These are phyloP conservation scores for Exophiala aquamarina DNA, from an alignment of 2,329 filamentous ascomycete species.

Conservation along the genomic window DNA sequence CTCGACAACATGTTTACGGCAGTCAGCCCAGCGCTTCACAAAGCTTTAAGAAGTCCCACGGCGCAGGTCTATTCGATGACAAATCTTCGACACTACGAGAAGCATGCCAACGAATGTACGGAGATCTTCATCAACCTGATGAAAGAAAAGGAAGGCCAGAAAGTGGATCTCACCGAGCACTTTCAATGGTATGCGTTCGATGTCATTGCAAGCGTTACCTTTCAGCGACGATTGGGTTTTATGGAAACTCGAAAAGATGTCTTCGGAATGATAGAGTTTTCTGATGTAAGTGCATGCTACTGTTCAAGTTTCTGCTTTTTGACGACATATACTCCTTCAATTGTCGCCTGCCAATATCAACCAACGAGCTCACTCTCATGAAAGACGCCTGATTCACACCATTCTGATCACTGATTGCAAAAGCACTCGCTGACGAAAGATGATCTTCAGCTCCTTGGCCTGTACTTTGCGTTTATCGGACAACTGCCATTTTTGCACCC, in stretches of 20 bases:
- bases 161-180: conserved; percentile 36
- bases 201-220: conserved; percentile 34
- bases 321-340: too few relatives aligned
- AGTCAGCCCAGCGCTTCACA: conserved; percentile 2
- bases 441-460: neutral
- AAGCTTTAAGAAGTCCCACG: conserved; percentile 35
- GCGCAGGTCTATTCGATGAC: conserved; percentile 49
- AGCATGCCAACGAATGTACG: conserved; percentile 40
- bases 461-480: conserved; percentile 7
- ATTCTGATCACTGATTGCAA: too few relatives aligned
- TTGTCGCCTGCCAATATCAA: too few relatives aligned
- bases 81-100: conserved; percentile 48
- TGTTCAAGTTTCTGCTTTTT: too few relatives aligned
- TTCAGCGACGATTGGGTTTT: conserved; percentile 36
- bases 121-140: conserved; percentile 5
- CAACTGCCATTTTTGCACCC: conserved; percentile 4
- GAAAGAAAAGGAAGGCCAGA: conserved; percentile 5
- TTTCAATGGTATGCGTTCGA: conserved; percentile 41
- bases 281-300: too few relatives aligned
- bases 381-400: too few relatives aligned
- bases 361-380: too few relatives aligned
- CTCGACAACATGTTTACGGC: conserved; percentile 12
- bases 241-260: conserved; percentile 31
- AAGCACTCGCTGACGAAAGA: too few relatives aligned
- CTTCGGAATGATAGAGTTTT: conserved; percentile 31